phyloP scores from a whole-genome alignment of 257 asterid genomes.

The Penstemon newberryi region DNA sequence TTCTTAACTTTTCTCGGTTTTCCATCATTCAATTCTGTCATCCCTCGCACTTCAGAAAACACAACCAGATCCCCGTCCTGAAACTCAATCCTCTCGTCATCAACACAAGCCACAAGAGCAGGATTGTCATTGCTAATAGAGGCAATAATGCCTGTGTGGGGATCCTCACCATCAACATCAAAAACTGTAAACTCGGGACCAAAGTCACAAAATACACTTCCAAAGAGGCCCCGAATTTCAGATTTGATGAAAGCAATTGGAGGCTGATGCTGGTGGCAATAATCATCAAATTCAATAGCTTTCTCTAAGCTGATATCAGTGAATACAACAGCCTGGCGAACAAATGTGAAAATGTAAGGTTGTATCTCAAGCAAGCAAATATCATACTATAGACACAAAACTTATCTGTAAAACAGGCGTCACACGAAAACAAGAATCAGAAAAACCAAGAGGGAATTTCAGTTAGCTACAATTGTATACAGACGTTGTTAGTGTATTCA shows the following conservation, averaged over 20 bases:
- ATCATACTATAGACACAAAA: neutral
- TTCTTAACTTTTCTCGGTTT: slow-evolving; percentile 40
- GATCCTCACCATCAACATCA: slow-evolving; percentile 57
- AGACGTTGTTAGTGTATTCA: neutral
- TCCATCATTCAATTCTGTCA: slow-evolving; percentile 51
- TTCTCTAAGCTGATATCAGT: slow-evolving; percentile 44
- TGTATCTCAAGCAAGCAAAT: neutral
- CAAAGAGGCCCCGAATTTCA: slow-evolving; percentile 55
- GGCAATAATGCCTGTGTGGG: slow-evolving; percentile 53
- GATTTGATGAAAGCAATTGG: slow-evolving; percentile 54
- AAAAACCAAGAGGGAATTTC: neutral
- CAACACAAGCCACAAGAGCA: slow-evolving; percentile 51
- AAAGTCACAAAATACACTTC: slow-evolving; percentile 49
- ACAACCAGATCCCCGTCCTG: slow-evolving; percentile 59
- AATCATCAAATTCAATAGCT: slow-evolving; percentile 43
- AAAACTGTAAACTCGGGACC: slow-evolving; percentile 51
- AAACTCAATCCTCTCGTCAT: slow-evolving; percentile 54
- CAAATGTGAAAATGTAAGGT: neutral
- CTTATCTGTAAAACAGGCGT: neutral
- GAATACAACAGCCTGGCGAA: slow-evolving; percentile 45
- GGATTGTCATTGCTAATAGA: slow-evolving; percentile 50
- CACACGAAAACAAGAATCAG: neutral
- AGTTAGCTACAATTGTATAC: neutral
- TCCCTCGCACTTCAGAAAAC: slow-evolving; percentile 53
- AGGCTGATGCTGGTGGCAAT: slow-evolving; percentile 51